These are phyloP conservation scores for Aspergillus funiculosus DNA, from an alignment of 495 filamentous ascomycete genomes.

Conservation along the genomic window DNA sequence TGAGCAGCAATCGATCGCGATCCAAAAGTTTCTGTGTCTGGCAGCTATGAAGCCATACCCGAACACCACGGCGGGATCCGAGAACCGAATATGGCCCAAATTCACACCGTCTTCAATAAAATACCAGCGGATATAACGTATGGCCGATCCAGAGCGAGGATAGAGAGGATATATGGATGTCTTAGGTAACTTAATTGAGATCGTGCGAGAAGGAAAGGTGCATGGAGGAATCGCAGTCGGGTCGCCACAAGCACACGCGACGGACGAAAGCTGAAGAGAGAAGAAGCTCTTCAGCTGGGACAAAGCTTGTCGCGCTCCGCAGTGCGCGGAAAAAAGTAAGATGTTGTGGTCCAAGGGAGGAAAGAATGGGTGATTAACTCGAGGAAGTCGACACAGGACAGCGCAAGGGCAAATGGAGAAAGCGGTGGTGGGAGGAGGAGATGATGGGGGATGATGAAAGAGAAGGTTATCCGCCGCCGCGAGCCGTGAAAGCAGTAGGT, in stretches of 20 bases:
- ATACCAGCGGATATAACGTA: not conserved
- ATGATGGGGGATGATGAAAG: slow-evolving; percentile 13
- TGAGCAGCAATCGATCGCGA: slow-evolving; percentile 19
- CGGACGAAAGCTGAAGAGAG: slow-evolving; percentile 1
- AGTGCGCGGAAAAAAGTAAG: not conserved
- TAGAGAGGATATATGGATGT: not conserved
- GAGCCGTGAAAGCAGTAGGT: slow-evolving; percentile 7
- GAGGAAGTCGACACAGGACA: not conserved
- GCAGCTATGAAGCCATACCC: slow-evolving; percentile 35
- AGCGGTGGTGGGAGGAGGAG: slow-evolving; percentile 12
- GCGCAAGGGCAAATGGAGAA: not conserved
- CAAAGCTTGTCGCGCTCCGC: not conserved
- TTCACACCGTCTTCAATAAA: too few relatives aligned
- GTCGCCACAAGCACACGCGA: slow-evolving; percentile 13
- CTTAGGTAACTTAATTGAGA: not conserved
- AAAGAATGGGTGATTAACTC: too few relatives aligned
- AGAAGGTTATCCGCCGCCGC: slow-evolving; percentile 6
- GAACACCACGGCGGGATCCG: slow-evolving; percentile 3
- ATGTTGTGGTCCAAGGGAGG: not conserved
- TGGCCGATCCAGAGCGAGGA: not conserved
- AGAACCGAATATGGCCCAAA: not conserved
- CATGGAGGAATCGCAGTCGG: not conserved
- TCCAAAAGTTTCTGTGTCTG: slow-evolving; percentile 11
- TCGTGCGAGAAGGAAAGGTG: slow-evolving; percentile 7
- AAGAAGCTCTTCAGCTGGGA: not conserved